Percentiles rank a stretch among this genome's conserved stretches.
phyloP scores from a whole-genome alignment of 768 basidiomycete species.

The Artomyces pyxidatus region DNA sequence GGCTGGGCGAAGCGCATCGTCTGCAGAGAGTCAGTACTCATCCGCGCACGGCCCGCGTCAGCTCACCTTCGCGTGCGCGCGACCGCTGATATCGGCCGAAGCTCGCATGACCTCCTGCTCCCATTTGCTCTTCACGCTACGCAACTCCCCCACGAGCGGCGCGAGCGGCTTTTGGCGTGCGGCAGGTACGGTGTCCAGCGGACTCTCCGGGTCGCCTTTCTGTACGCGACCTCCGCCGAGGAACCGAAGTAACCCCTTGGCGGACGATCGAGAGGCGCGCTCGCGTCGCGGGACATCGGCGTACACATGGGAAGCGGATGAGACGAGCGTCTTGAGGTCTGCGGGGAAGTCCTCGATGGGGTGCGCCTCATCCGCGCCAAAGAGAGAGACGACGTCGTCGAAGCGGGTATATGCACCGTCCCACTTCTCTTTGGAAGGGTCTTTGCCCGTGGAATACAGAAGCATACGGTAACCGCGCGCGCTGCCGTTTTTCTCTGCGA shows the following conservation, averaged over 20 bases:
- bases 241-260: conserved; percentile 14
- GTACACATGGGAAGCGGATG: conserved; percentile 37
- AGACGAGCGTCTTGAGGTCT: conserved; percentile 49
- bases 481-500: conserved; percentile 58
- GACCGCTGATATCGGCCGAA: conserved; percentile 83
- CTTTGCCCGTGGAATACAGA: conserved; percentile 71
- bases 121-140: conserved; percentile 69
- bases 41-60: not conserved
- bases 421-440: conserved; percentile 80
- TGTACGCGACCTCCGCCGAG: conserved; percentile 17
- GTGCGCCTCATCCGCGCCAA: conserved; percentile 70
- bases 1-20: conserved; percentile 73
- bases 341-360: conserved; percentile 47
- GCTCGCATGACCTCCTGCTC: conserved; percentile 76
- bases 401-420: conserved; percentile 79
- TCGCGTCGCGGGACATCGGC: conserved; percentile 25
- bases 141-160: conserved; percentile 59
- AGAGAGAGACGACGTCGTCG: conserved; percentile 54
- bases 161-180: conserved; percentile 46
- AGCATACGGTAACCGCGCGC: conserved; percentile 81
- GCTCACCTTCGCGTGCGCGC: conserved; percentile 73
- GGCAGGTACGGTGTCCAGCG: conserved; percentile 46
- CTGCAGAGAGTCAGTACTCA: conserved; percentile 28
- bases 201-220: conserved; percentile 41
- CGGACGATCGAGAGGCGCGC: not conserved